phyloP scores from a whole-genome alignment of 352 stramenopile genomes.

The Phytopythium vexans region DNA sequence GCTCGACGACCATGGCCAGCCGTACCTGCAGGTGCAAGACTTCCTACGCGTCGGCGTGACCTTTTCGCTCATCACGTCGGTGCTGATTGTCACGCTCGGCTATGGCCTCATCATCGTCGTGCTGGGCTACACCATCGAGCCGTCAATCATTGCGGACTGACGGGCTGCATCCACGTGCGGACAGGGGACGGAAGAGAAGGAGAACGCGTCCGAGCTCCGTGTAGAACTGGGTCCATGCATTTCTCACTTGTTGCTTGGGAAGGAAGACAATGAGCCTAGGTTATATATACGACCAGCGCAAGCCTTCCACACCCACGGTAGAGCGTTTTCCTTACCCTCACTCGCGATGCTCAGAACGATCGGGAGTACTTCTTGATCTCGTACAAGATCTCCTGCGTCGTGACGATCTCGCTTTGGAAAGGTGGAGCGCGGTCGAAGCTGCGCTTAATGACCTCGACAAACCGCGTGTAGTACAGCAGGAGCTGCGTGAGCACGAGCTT shows the following conservation, averaged over 20 bases:
- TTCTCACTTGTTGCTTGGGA: no score
- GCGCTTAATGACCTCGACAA: conserved; percentile 96
- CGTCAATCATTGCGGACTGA: conserved; percentile 17
- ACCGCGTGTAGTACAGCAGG: conserved; percentile 98
- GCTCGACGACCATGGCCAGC: conserved; percentile 85
- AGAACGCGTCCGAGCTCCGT: no score
- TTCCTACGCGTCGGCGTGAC: conserved; percentile 84
- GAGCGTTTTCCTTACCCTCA: no score
- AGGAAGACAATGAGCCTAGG: no score
- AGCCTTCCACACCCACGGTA: no score
- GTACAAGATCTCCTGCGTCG: conserved; percentile 94
- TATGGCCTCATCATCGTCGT: conserved; percentile 83
- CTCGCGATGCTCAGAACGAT: conserved; percentile 58
- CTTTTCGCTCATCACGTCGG: conserved; percentile 82
- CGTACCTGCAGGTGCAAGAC: conserved; percentile 85
- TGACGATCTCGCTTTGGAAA: conserved; percentile 94
- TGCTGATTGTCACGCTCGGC: conserved; percentile 83
- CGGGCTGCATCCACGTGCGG: no score
- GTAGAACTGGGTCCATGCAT: no score
- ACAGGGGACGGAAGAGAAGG: no score
- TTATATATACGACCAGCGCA: no score
- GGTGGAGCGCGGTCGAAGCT: conserved; percentile 73
- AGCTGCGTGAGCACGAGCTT: conserved; percentile 98
- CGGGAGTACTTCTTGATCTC: conserved; percentile 98
- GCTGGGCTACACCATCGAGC: conserved; percentile 72